Evolutionary conservation across 108 stramenopile genomes (phyloP).

Genomic region (Nitzschia putrida): DNA sequence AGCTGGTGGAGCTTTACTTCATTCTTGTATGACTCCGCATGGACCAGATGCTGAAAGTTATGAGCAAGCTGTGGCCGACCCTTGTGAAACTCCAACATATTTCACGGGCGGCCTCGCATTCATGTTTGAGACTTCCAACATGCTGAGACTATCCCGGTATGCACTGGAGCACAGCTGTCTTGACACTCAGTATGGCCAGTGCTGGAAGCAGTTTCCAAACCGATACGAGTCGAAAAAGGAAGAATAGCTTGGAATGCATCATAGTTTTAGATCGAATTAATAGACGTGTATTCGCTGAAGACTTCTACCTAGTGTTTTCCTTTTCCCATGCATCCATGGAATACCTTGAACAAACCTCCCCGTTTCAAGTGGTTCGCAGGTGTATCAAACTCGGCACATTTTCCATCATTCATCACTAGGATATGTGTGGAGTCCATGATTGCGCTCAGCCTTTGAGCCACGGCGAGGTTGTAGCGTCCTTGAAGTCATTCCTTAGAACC

Average conservation of each 20-base stretch:
- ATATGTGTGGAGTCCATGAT: constrained; percentile 90
- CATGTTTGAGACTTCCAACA: constrained; percentile 92
- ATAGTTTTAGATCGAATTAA: no score
- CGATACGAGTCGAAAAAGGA: constrained; percentile 15
- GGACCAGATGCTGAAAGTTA: constrained; percentile 88
- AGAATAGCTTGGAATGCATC: background rate
- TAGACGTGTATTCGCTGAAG: no score
- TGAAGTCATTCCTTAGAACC: constrained; percentile 64
- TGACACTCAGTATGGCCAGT: constrained; percentile 28
- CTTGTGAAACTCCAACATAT: constrained; percentile 60
- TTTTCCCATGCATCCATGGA: constrained; percentile 3
- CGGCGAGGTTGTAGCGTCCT: constrained; percentile 65
- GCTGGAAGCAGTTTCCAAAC: constrained; percentile 34
- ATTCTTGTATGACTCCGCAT: constrained; percentile 88
- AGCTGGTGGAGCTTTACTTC: constrained; percentile 85
- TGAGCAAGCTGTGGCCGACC: constrained; percentile 58
- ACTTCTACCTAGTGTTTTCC: no score
- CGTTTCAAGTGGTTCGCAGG: constrained; percentile 53
- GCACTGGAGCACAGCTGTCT: constrained; percentile 48
- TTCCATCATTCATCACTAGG: constrained; percentile 87
- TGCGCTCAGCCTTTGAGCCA: constrained; percentile 92
- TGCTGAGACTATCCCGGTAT: constrained; percentile 56
- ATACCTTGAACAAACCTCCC: constrained; percentile 38
- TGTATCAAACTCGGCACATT: constrained; percentile 69
- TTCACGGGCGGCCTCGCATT: constrained; percentile 91